Percentiles rank a stretch among this genome's conserved stretches.
phyloP scores from a whole-genome alignment of 108 stramenopile species.

The Fragilariopsis cylindrus region DNA sequence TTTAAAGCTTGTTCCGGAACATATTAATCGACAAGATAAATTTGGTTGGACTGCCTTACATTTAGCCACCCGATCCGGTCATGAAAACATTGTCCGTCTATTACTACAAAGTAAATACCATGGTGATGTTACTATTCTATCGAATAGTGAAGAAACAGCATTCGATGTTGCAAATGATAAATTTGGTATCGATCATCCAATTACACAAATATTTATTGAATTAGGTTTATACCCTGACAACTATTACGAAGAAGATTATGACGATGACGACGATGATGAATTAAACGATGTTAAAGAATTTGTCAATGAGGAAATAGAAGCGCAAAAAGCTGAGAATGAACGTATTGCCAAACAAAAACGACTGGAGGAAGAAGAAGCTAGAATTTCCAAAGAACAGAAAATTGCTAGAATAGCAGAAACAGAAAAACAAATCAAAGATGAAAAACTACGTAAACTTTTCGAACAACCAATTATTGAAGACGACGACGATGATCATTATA shows the following conservation, averaged over 20 bases:
- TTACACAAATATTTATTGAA: not conserved
- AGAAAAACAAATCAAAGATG: conserved; percentile 26
- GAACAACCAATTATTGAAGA: conserved; percentile 34
- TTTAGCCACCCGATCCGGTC: conserved; percentile 23
- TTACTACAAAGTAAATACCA: not conserved
- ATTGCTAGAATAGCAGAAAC: not conserved
- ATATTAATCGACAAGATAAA: conserved; percentile 32
- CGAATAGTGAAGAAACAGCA: conserved; percentile 6
- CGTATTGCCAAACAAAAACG: not conserved
- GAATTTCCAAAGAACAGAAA: not conserved
- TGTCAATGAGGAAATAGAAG: not conserved
- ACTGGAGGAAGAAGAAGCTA: not conserved
- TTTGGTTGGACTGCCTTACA: conserved; percentile 39
- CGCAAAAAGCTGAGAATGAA: too few species aligned
- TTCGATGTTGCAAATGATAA: conserved; percentile 3
- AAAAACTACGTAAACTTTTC: conserved; percentile 31
- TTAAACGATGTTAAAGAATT: not conserved
- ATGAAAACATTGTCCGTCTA: not conserved
- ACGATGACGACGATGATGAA: not conserved
- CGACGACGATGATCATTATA: not conserved
- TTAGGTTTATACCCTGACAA: not conserved
- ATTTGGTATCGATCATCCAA: conserved; percentile 16
- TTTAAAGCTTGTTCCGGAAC: conserved; percentile 5
- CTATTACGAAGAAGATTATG: not conserved
- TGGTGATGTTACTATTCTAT: not conserved